These are phyloP conservation scores for Xylariaceae sp. DNA, from an alignment of 2,329 filamentous ascomycete genomes.

Conservation along the genomic window DNA sequence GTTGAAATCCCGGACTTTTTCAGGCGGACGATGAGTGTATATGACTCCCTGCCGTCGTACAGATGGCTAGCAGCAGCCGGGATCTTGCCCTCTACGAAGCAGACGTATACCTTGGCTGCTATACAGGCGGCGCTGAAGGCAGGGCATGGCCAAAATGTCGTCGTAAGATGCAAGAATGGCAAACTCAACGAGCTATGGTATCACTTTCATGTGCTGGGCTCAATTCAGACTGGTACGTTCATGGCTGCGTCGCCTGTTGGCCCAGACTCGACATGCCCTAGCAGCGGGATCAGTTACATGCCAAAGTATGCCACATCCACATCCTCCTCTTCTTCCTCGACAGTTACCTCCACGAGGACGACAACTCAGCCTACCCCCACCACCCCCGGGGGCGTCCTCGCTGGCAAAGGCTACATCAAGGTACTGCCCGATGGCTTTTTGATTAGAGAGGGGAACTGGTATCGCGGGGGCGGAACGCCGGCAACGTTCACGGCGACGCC, in stretches of 20 bases:
- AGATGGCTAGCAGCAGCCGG: conserved; percentile 56
- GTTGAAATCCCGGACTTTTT: conserved; percentile 67
- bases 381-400: conserved; percentile 32
- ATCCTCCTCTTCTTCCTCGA: background rate
- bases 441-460: conserved; percentile 17
- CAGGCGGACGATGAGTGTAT: conserved; percentile 58
- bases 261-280: conserved; percentile 55
- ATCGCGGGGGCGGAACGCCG: conserved; percentile 15
- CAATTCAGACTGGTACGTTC: conserved; percentile 56
- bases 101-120: conserved; percentile 53
- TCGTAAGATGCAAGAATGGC: conserved; percentile 47
- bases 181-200: conserved; percentile 53
- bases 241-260: conserved; percentile 48
- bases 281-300: conserved; percentile 57
- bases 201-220: conserved; percentile 57
- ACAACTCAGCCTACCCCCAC: conserved; percentile 27
- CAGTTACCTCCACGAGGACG: background rate
- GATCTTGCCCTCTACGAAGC: conserved; percentile 48
- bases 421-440: conserved; percentile 34
- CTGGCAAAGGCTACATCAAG: conserved; percentile 56
- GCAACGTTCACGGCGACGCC: conserved; percentile 17
- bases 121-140: conserved; percentile 55
- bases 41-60: conserved; percentile 62
- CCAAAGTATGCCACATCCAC: conserved; percentile 42
- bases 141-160: conserved; percentile 47